Evolutionary conservation across 306 rosid genomes (phyloP).

Genomic region (Cyclanthera cordifolia): DNA sequence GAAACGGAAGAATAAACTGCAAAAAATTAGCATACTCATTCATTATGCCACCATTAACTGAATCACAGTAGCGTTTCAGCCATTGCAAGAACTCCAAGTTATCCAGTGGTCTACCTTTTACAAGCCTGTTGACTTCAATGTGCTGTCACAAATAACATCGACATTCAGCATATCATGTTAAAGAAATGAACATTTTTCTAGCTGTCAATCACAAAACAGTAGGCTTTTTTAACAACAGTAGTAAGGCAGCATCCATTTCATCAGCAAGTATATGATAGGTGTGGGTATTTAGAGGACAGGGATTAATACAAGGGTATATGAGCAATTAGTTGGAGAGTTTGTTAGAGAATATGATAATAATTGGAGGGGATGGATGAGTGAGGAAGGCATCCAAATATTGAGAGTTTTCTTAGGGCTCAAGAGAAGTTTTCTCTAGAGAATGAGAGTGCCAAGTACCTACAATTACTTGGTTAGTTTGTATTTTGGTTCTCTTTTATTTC

Average conservation of each 20-base stretch:
- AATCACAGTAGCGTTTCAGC: conserved; percentile 93
- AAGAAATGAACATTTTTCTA: not conserved
- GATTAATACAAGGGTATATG: no score
- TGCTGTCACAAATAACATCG: conserved; percentile 36
- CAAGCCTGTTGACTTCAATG: conserved; percentile 92
- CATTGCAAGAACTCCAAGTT: conserved; percentile 95
- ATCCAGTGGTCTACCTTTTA: conserved; percentile 90
- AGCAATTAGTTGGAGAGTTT: no score
- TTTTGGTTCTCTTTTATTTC: no score
- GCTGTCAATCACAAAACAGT: not conserved
- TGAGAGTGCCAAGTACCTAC: no score
- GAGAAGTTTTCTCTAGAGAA: no score
- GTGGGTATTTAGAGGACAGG: no score
- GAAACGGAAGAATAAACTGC: not conserved
- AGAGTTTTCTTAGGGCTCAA: no score
- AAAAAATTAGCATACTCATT: conserved; percentile 30
- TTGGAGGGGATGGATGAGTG: no score
- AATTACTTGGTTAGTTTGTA: no score
- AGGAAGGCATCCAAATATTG: no score
- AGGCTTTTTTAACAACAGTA: not conserved
- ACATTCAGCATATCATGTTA: not conserved
- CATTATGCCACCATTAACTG: conserved; percentile 90
- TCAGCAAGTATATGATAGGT: no score
- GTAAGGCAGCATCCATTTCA: not conserved
- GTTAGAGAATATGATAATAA: no score